Percentiles rank a stretch among this genome's conserved stretches.
These are phyloP conservation scores for Boletus tomentosulus DNA, from an alignment of 768 basidiomycete species.

Conservation along the genomic window DNA sequence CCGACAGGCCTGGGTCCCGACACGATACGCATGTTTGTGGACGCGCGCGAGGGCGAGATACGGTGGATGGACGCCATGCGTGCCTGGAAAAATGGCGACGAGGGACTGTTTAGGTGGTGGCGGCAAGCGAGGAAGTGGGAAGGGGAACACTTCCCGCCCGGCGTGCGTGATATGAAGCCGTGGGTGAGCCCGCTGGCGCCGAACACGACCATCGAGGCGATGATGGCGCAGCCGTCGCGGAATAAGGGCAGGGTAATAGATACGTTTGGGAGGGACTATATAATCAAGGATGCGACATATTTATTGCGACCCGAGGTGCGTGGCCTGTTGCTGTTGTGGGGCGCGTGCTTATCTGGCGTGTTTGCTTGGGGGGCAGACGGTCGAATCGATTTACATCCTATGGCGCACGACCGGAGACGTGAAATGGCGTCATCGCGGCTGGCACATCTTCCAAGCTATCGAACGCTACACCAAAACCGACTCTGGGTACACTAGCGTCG, in stretches of 20 bases:
- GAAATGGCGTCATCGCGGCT: constrained; percentile 68
- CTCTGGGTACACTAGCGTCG: constrained; percentile 58
- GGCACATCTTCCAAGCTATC: constrained; percentile 66
- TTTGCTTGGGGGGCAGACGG: constrained; percentile 40
- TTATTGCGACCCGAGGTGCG: constrained; percentile 68
- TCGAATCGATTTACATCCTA: constrained; percentile 69
- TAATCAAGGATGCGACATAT: constrained; percentile 42
- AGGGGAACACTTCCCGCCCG: constrained; percentile 48
- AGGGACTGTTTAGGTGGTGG: neutral
- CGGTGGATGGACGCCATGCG: constrained; percentile 32
- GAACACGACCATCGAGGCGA: constrained; percentile 11
- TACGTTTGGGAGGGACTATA: constrained; percentile 49
- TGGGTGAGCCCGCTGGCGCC: constrained; percentile 14
- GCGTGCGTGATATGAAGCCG: constrained; percentile 36
- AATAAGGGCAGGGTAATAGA: neutral
- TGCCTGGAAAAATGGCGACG: constrained; percentile 40
- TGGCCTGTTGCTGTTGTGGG: constrained; percentile 31
- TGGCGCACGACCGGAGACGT: constrained; percentile 66
- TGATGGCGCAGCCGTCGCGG: neutral
- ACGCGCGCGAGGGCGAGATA: constrained; percentile 7
- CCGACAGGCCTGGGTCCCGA: constrained; percentile 67
- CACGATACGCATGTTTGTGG: constrained; percentile 22
- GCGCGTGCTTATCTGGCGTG: neutral
- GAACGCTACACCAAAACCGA: constrained; percentile 53
- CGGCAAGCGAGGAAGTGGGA: neutral